Base-by-base conservation (phyloP, 2,329 filamentous ascomycete species). In the Diplocarpon mali region DNA sequence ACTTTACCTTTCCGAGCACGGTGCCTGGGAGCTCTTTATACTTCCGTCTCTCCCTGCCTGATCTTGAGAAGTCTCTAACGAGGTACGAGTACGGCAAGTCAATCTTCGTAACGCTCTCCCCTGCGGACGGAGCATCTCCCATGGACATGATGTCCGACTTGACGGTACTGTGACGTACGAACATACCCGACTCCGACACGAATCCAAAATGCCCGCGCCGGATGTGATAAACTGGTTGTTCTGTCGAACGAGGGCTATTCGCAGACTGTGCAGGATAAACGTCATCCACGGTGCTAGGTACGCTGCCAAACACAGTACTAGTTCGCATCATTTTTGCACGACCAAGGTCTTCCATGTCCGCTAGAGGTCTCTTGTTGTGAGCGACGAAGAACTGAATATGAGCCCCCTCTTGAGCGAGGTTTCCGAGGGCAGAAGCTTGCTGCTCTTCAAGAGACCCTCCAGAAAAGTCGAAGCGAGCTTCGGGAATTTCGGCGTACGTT, bases 361-460 rank as follows among this genome's bases (percentile, higher is more conserved):
- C 2, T 20, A 5, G 13, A 17, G 15, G 7, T 9, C 29, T n/a
- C 15, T 46, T 14, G 8, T 43, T 44, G 11, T 44, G 44, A 13
- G 67, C 64, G 29, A 75, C 67, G 53, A 83, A 78, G 58, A 85
- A 86, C 57, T 83, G 76, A 15, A 90, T 72, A 38, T 65, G 72
- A 12, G 82, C 78, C 7, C 80, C 83, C 5, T 77, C 70, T 20
- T 71, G 70, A 5, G 78, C 76, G 44, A 85, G 70, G 36, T 76
- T 72, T 8, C 69, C 69, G 6, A 75, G 63, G 55, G 66, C 37
- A 60, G 51, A 55, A 14, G 53, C 51, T 39, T 62, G 57, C 14
- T 59, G 53, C 13, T 62, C 57, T 37, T 62, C 58, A 17, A 60
- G 47, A 16, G 49, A 61, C 15, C 38, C 43, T 24, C 42, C 34